Conservation (phyloP, 768 basidiomycete genomes). For the Hericium rajendrae region DNA sequence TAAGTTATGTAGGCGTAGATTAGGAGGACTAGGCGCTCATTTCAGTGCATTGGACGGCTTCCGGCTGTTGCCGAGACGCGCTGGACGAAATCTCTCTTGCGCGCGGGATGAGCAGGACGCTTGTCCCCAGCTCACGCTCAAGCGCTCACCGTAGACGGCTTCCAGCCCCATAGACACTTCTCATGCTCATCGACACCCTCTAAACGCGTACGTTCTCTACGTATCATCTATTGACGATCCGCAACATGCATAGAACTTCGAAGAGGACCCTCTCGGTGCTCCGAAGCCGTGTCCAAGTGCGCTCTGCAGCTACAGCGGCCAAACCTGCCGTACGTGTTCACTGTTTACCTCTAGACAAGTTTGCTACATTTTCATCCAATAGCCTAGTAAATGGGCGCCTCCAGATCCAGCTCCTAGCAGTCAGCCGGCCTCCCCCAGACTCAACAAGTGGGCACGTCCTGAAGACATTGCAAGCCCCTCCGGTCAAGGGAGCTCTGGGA, state of each 20-base stretch:
- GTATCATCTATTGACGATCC: too few relatives aligned
- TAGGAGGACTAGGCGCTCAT: neutral
- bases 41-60: neutral
- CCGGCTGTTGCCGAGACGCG: neutral
- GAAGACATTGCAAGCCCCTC: neutral
- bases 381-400: constrained; percentile 1
- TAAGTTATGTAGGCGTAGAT: too few relatives aligned
- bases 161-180: neutral
- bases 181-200: too few relatives aligned
- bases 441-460: constrained; percentile 11
- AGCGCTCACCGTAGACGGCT: neutral
- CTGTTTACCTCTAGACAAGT: neutral
- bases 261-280: constrained; percentile 2
- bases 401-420: neutral
- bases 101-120: neutral
- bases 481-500: neutral
- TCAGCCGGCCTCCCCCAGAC: neutral
- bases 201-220: too few relatives aligned
- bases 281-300: neutral
- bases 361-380: neutral
- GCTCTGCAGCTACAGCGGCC: constrained; percentile 2
- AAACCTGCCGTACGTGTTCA: constrained; percentile 10
- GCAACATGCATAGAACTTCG: constrained; percentile 9
- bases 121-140: neutral
- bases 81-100: neutral